phyloP scores from a whole-genome alignment of 345 rosid genomes.

The Theobroma cacao region DNA sequence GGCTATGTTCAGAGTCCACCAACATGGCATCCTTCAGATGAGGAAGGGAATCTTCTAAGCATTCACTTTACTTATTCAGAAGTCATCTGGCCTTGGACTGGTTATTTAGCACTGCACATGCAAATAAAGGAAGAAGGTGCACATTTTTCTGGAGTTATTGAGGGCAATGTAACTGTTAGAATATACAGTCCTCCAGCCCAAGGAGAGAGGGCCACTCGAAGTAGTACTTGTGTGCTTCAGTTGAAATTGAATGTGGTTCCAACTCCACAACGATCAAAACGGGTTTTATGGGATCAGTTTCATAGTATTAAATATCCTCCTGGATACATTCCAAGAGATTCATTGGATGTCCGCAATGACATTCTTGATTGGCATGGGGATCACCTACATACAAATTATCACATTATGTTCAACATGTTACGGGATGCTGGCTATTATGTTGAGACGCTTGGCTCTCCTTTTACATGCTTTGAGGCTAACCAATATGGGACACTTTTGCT shows the following conservation, averaged over 20 bases:
- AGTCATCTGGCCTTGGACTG: slow-evolving; percentile 99
- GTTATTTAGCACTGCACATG: slow-evolving; percentile 93
- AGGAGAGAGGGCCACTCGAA: slow-evolving; percentile 61
- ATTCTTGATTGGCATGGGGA: slow-evolving; percentile 99
- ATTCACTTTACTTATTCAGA: slow-evolving; percentile 81
- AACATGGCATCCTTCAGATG: slow-evolving; percentile 82
- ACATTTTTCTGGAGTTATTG: slow-evolving; percentile 75
- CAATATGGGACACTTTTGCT: slow-evolving; percentile 93
- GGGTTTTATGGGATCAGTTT: slow-evolving; percentile 96
- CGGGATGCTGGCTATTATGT: slow-evolving; percentile 90
- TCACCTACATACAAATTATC: slow-evolving; percentile 97
- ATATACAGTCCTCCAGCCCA: slow-evolving; percentile 74
- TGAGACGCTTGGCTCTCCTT: slow-evolving; percentile 96
- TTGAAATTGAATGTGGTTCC: slow-evolving; percentile 83
- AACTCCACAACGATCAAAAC: slow-evolving; percentile 82
- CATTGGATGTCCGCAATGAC: slow-evolving; percentile 96
- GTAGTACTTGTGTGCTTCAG: slow-evolving; percentile 73
- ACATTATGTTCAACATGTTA: slow-evolving; percentile 89
- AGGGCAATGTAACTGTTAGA: slow-evolving; percentile 74
- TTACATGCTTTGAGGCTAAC: slow-evolving; percentile 90
- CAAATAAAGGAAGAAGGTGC: slow-evolving; percentile 98
- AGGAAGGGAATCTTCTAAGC: slow-evolving; percentile 86
- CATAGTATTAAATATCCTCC: slow-evolving; percentile 98
- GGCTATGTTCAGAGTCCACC: slow-evolving; percentile 84
- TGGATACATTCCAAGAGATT: slow-evolving; percentile 97